phyloP scores from a whole-genome alignment of 345 rosid species.

The thale cress (Arabidopsis thaliana) region TAIR10.1 NC_003070.9:12659501-12660000 shows the following conservation, averaged over 20 bases:
- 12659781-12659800: neutral
- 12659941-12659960: constrained; percentile 23
- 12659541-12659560: neutral
- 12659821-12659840: neutral
- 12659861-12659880: neutral
- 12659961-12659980: constrained; percentile 13
- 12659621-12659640: neutral
- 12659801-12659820: neutral
- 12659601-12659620: neutral
- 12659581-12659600: neutral
- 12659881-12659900: neutral
- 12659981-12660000: neutral
- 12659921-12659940: constrained; percentile 14
- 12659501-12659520: neutral
- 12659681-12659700: neutral
- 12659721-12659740: neutral
- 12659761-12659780: constrained; percentile 7
- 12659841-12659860: neutral
- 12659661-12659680: neutral
- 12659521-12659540: neutral
- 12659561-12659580: neutral
- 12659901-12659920: neutral
- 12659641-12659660: neutral
- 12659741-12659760: neutral
- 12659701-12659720: neutral